Percentiles rank a stretch among this genome's conserved stretches.
phyloP scores from a whole-genome alignment of 1,284 basidiomycete genomes.

The Austroboletus rostrupii region DNA sequence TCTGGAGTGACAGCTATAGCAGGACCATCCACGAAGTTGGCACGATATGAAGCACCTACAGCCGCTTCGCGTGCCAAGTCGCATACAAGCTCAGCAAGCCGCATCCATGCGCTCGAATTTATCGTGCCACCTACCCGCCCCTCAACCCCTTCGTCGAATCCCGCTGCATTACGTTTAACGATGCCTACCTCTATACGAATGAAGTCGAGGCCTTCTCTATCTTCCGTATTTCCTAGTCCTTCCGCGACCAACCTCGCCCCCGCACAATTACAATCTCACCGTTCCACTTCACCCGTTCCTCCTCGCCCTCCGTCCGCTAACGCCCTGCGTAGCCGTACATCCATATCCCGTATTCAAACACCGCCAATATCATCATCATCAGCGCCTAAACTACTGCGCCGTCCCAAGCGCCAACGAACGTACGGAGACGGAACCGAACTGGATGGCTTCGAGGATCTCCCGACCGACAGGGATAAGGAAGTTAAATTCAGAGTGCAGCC shows the following conservation, averaged over 20 bases:
- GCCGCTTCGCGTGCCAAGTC: constrained; percentile 73
- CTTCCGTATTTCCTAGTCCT: constrained; percentile 61
- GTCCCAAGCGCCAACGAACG: constrained; percentile 66
- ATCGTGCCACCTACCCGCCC: constrained; percentile 72
- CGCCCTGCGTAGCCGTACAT: constrained; percentile 34
- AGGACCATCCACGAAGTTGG: constrained; percentile 39
- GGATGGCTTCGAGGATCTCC: constrained; percentile 87
- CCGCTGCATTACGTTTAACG: constrained; percentile 72
- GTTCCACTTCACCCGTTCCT: constrained; percentile 54
- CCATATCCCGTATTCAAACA: constrained; percentile 24
- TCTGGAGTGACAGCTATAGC: constrained; percentile 39
- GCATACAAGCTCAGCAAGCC: constrained; percentile 59
- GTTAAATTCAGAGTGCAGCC: constrained; percentile 65
- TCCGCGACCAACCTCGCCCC: constrained; percentile 26
- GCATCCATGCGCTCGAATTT: constrained; percentile 55
- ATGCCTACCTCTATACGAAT: constrained; percentile 76
- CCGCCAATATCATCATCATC: constrained; percentile 35
- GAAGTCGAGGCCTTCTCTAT: constrained; percentile 69
- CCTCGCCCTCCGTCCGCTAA: constrained; percentile 51
- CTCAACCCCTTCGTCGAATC: constrained; percentile 71
- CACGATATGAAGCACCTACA: constrained; percentile 70
- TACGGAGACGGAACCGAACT: constrained; percentile 94
- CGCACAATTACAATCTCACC: constrained; percentile 26
- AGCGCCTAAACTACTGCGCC: constrained; percentile 66
- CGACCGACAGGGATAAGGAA: constrained; percentile 81